Conservation (phyloP, 495 filamentous ascomycete genomes). For the Hyaloscypha bicolor region DNA sequence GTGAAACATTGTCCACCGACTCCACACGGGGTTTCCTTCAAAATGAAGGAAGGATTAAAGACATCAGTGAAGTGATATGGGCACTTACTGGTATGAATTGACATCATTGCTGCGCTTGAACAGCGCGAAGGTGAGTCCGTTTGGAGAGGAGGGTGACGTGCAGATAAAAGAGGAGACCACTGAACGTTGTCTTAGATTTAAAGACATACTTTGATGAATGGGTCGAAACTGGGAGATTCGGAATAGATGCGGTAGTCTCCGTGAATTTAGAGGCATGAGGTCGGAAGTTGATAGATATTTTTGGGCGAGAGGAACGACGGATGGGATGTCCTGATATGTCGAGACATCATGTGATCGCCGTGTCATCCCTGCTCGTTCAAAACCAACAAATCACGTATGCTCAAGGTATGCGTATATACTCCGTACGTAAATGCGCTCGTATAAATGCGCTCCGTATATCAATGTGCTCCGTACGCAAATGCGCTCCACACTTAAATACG, state of each 20-base stretch:
- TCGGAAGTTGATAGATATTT: not conserved
- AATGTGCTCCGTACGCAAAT: too few relatives aligned
- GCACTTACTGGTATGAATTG: conserved; percentile 23
- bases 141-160: conserved; percentile 14
- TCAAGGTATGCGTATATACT: too few relatives aligned
- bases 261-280: too few relatives aligned
- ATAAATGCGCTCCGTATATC: too few relatives aligned
- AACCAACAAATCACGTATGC: too few relatives aligned
- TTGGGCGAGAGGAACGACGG: not conserved
- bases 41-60: not conserved
- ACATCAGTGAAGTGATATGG: not conserved
- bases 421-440: too few relatives aligned
- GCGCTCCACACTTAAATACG: too few relatives aligned
- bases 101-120: conserved; percentile 32
- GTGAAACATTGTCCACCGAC: not conserved
- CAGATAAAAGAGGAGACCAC: conserved; percentile 33
- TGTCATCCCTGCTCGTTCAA: not conserved
- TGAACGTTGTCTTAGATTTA: conserved; percentile 20
- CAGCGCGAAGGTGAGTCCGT: conserved; percentile 22
- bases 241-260: not conserved
- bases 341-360: not conserved
- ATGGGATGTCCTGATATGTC: not conserved
- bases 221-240: not conserved
- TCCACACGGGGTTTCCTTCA: not conserved
- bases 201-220: conserved; percentile 14